phyloP scores from a whole-genome alignment of 441 rosid species.

The Pelargonium australe region DNA sequence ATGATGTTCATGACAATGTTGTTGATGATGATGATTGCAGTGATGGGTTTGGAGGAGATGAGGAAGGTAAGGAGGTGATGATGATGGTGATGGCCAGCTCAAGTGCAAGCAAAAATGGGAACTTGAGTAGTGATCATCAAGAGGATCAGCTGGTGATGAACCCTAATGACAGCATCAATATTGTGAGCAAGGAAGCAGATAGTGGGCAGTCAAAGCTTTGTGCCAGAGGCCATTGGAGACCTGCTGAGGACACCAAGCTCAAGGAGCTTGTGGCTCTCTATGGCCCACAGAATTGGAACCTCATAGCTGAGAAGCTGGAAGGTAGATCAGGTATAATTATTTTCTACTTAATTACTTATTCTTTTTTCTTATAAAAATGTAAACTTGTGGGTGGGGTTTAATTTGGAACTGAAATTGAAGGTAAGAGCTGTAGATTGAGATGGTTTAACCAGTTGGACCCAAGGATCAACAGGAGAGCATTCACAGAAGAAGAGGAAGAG shows the following conservation, averaged over 20 bases:
- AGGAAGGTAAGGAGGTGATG: background rate
- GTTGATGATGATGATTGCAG: conserved; percentile 20
- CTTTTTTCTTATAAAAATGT: no score
- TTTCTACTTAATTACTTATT: no score
- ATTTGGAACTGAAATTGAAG: no score
- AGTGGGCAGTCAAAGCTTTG: conserved; percentile 38
- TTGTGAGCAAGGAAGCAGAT: background rate
- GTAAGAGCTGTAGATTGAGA: conserved; percentile 78
- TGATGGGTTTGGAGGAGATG: conserved; percentile 28
- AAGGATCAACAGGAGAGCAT: conserved; percentile 67
- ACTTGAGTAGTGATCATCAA: background rate
- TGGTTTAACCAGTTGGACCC: conserved; percentile 93
- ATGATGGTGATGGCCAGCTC: conserved; percentile 4
- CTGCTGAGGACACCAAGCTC: conserved; percentile 72
- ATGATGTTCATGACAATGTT: no score
- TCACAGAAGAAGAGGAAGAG: conserved; percentile 78
- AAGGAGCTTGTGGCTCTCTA: conserved; percentile 66
- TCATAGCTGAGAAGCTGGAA: conserved; percentile 70
- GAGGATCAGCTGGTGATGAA: no score
- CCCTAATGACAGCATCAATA: no score
- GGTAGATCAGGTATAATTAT: conserved; percentile 66
- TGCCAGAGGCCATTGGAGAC: conserved; percentile 82
- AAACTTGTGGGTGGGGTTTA: no score
- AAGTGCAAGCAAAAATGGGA: background rate
- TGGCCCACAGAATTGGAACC: conserved; percentile 93